phyloP scores from a whole-genome alignment of 192 early-diverging fungal genomes.

The Umbelopsis vinacea region DNA sequence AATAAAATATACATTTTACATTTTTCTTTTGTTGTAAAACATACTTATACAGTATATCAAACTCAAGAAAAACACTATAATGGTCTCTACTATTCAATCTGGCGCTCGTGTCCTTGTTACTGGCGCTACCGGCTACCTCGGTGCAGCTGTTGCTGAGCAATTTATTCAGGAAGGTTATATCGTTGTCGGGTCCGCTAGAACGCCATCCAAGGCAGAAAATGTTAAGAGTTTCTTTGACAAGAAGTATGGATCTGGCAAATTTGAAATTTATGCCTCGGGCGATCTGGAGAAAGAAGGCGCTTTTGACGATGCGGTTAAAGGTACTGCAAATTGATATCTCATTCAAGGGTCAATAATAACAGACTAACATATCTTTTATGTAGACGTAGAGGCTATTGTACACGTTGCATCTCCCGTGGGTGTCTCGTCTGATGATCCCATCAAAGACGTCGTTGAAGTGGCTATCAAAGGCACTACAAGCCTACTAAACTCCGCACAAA shows the following conservation, averaged over 20 bases:
- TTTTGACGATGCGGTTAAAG: slow-evolving; percentile 53
- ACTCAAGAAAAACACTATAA: not conserved
- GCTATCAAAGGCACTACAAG: slow-evolving; percentile 50
- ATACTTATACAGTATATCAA: not conserved
- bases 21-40: no score
- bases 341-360: not conserved
- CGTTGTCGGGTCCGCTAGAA: slow-evolving; percentile 50
- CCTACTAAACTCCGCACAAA: slow-evolving; percentile 37
- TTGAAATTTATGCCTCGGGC: slow-evolving; percentile 33
- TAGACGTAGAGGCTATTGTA: slow-evolving; percentile 37
- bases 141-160: slow-evolving; percentile 36
- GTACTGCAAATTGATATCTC: not conserved
- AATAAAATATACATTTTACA: no score
- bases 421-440: slow-evolving; percentile 29
- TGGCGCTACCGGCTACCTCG: not conserved
- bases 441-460: slow-evolving; percentile 44
- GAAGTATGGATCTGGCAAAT: not conserved
- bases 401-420: slow-evolving; percentile 52
- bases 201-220: slow-evolving; percentile 27
- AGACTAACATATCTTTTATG: not conserved
- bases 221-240: not conserved
- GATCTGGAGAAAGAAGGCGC: slow-evolving; percentile 39
- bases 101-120: not conserved
- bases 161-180: slow-evolving; percentile 40
- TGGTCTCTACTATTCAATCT: not conserved